Conservation (phyloP, 106 monocot genomes). For the Allium fistulosum region DNA sequence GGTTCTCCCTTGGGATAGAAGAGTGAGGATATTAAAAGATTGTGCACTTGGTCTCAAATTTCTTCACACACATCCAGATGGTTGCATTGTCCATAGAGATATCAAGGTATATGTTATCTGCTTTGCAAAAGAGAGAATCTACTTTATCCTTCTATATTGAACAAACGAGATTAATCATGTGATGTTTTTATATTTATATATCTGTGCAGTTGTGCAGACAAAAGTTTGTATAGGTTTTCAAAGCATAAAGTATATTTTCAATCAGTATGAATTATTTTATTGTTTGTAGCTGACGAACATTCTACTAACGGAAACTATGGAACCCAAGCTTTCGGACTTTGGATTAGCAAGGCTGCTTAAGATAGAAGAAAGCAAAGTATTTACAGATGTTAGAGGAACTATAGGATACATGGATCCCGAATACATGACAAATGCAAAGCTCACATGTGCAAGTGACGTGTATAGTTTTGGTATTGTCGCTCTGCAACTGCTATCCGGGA, state of each 20-base stretch:
- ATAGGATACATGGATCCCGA: conserved; percentile 54
- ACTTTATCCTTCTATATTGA: no score
- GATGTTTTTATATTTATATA: no score
- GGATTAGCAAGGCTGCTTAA: conserved; percentile 29
- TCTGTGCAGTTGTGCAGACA: no score
- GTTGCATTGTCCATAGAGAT: conserved; percentile 42
- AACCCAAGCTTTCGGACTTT: conserved; percentile 40
- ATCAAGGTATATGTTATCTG: conserved; percentile 25
- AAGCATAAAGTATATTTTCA: no score
- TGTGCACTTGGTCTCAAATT: conserved; percentile 36
- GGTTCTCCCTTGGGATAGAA: conserved; percentile 31
- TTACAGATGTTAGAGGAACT: conserved; percentile 38
- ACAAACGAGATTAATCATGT: no score
- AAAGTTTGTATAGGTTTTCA: no score
- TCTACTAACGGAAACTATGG: conserved; percentile 36
- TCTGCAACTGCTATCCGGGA: conserved; percentile 33
- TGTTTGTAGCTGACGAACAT: conserved; percentile 32
- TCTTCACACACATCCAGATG: conserved; percentile 46
- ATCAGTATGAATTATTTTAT: background rate
- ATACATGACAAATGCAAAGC: conserved; percentile 29
- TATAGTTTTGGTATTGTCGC: conserved; percentile 45
- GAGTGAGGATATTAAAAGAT: conserved; percentile 35
- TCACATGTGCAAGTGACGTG: conserved; percentile 29
- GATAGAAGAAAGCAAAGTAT: conserved; percentile 32
- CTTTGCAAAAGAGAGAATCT: no score